Conservation (phyloP, 805 yeast genomes). For the Lachancea fermentati region DNA sequence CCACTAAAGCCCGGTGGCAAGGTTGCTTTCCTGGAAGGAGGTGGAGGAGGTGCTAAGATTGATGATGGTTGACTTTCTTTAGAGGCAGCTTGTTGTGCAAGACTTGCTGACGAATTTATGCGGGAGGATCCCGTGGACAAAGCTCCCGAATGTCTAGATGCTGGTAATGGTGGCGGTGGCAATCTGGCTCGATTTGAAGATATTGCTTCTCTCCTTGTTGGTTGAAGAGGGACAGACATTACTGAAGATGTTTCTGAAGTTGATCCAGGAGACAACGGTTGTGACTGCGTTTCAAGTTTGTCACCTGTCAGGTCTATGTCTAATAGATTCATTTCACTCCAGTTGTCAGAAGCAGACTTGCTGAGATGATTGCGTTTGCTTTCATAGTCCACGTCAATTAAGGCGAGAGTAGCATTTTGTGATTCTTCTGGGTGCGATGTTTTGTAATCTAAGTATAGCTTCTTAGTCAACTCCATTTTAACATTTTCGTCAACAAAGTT, state of each 20-base stretch:
- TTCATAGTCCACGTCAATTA: conserved; percentile 14
- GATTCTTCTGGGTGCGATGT: conserved; percentile 29
- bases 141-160: not conserved
- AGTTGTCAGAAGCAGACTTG: conserved; percentile 2
- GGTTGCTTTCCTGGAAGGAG: conserved; percentile 28
- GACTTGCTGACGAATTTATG: not conserved
- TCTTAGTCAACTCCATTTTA: conserved; percentile 49
- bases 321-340: conserved; percentile 11
- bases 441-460: conserved; percentile 56
- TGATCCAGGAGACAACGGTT: conserved; percentile 6
- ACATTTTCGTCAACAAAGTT: conserved; percentile 60
- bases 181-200: conserved; percentile 11
- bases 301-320: conserved; percentile 9
- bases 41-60: conserved; percentile 26
- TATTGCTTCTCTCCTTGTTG: conserved; percentile 11
- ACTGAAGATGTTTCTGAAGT: conserved; percentile 8
- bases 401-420: conserved; percentile 16
- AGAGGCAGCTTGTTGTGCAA: not conserved
- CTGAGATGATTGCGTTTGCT: conserved; percentile 1
- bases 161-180: conserved; percentile 21
- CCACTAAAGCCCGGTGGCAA: conserved; percentile 37
- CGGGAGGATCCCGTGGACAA: not conserved
- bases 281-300: not conserved
- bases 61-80: not conserved
- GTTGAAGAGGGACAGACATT: conserved; percentile 13